phyloP scores from a whole-genome alignment of 768 basidiomycete genomes.

The Hydnomerulius pinastri region DNA sequence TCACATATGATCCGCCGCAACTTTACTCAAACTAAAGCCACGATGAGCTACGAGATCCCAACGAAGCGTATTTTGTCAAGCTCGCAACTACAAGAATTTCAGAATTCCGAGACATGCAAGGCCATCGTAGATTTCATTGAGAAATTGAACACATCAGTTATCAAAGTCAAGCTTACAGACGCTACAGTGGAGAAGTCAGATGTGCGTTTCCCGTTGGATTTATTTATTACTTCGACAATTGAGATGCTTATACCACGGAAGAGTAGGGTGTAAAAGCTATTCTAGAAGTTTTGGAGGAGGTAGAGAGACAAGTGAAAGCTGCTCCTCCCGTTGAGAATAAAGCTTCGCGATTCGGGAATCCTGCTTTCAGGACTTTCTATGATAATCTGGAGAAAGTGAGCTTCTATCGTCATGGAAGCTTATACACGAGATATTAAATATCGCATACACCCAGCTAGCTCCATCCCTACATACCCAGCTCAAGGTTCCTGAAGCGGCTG shows the following conservation, averaged over 20 bases:
- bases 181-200: constrained; percentile 57
- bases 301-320: constrained; percentile 64
- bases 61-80: constrained; percentile 75
- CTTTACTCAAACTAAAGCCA: constrained; percentile 14
- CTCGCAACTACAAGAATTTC: constrained; percentile 81
- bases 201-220: constrained; percentile 44
- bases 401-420: constrained; percentile 2
- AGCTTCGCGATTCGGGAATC: constrained; percentile 94
- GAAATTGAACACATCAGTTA: constrained; percentile 70
- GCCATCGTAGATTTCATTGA: constrained; percentile 72
- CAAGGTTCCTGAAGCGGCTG: constrained; percentile 55
- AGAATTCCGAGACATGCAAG: constrained; percentile 67
- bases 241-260: constrained; percentile 10
- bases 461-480: constrained; percentile 61
- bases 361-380: constrained; percentile 91
- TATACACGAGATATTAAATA: constrained; percentile 3
- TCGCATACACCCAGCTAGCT: constrained; percentile 43
- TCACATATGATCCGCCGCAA: too few species aligned
- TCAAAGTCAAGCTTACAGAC: constrained; percentile 76
- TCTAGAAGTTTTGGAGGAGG: constrained; percentile 60
- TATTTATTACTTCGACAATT: neutral
- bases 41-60: constrained; percentile 50
- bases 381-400: constrained; percentile 74
- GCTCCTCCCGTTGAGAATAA: constrained; percentile 90
- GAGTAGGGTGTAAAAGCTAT: constrained; percentile 64